Conservation (phyloP, 2,329 filamentous ascomycete genomes). For the Exophiala sp. region DNA sequence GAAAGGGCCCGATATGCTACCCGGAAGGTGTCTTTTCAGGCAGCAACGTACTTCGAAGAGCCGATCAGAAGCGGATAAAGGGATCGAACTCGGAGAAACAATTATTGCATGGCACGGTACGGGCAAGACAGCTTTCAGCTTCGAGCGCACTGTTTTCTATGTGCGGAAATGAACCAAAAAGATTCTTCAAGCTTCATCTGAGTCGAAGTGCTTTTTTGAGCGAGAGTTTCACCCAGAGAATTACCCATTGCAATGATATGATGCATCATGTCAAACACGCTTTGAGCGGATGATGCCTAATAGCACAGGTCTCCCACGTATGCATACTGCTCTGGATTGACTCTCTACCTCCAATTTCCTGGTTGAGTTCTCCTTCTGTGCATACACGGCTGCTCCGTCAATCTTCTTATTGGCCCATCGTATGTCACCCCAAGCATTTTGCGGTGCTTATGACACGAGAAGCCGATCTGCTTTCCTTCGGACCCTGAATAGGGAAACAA, state of each 20-base stretch:
- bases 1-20: not conserved
- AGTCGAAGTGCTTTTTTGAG: not conserved
- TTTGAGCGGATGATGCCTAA: not conserved
- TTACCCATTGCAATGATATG: too few relatives aligned
- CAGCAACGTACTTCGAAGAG: not conserved
- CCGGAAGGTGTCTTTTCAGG: not conserved
- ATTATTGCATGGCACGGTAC: conserved; percentile 1
- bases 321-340: too few relatives aligned
- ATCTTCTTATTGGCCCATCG: too few relatives aligned
- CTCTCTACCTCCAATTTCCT: too few relatives aligned
- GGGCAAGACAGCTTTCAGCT: not conserved
- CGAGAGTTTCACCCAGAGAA: too few relatives aligned
- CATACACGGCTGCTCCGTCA: too few relatives aligned
- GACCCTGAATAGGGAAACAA: too few relatives aligned
- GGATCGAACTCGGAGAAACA: not conserved
- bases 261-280: not conserved
- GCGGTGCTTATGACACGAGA: too few relatives aligned
- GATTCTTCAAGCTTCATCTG: not conserved
- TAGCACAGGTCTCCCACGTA: too few relatives aligned
- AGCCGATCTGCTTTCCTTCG: too few relatives aligned
- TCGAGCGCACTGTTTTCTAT: conserved; percentile 1
- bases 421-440: too few relatives aligned
- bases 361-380: too few relatives aligned
- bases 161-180: conserved; percentile 2
- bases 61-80: not conserved